A percentile compares a stretch with the other conserved stretches of the same genome.
These are phyloP conservation scores for Yamadazyma sp. DNA, from an alignment of 1,139 yeast genomes.

Conservation along the genomic window DNA sequence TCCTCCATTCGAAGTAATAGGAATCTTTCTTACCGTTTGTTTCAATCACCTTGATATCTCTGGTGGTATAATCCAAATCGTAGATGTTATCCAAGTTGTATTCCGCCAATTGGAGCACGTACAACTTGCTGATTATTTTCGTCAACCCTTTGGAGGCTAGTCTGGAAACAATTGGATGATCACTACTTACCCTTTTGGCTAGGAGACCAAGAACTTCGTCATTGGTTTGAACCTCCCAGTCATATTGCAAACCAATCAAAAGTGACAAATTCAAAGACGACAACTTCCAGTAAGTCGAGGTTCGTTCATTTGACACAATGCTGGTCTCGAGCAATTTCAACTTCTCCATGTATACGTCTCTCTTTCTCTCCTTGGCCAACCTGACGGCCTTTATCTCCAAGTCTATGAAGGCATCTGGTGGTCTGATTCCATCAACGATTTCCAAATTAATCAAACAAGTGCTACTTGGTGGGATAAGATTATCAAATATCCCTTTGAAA, in stretches of 20 bases:
- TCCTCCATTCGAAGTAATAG: slow-evolving; percentile 45
- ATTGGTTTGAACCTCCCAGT: slow-evolving; percentile 49
- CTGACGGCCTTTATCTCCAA: slow-evolving; percentile 56
- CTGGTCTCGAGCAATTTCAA: slow-evolving; percentile 43
- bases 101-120: slow-evolving; percentile 51
- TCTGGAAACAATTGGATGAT: slow-evolving; percentile 73
- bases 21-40: slow-evolving; percentile 35
- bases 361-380: slow-evolving; percentile 59
- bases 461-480: slow-evolving; percentile 58
- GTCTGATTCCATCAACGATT: slow-evolving; percentile 54
- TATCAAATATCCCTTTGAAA: slow-evolving; percentile 45
- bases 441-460: slow-evolving; percentile 54
- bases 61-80: slow-evolving; percentile 40
- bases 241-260: slow-evolving; percentile 55
- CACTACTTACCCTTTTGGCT: slow-evolving; percentile 54
- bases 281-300: slow-evolving; percentile 68
- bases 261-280: slow-evolving; percentile 56
- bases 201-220: slow-evolving; percentile 49
- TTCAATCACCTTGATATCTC: slow-evolving; percentile 41
- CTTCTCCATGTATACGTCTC: slow-evolving; percentile 40
- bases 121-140: slow-evolving; percentile 52
- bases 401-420: slow-evolving; percentile 60
- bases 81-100: slow-evolving; percentile 52
- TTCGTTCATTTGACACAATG: slow-evolving; percentile 38
- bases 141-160: slow-evolving; percentile 65